A percentile compares a stretch with the other conserved stretches of the same genome.
These are phyloP conservation scores for Podochytrium sp. DNA, from an alignment of 192 early-diverging fungal species.

Conservation along the genomic window DNA sequence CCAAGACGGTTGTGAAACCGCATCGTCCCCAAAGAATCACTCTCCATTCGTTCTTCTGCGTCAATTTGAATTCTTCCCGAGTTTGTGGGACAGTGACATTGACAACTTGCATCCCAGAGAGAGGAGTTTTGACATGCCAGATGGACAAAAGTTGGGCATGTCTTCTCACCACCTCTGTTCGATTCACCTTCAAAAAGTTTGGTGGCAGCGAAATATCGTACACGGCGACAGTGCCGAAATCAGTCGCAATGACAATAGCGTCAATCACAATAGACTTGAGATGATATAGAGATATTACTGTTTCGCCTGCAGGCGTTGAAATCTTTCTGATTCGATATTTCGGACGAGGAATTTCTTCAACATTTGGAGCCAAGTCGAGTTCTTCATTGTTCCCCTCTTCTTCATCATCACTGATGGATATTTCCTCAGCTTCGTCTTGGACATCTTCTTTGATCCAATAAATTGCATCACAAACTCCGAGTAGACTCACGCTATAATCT, in stretches of 20 bases:
- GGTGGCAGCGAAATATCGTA: conserved; percentile 10
- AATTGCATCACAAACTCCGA: conserved; percentile 23
- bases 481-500: not conserved
- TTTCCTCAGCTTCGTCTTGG: not conserved
- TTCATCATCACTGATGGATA: not conserved
- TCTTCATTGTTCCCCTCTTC: not conserved
- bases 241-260: conserved; percentile 24
- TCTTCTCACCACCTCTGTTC: not conserved
- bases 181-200: not conserved
- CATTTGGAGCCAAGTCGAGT: not conserved
- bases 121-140: conserved; percentile 6
- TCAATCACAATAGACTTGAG: conserved; percentile 13
- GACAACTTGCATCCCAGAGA: conserved; percentile 22
- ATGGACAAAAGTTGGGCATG: conserved; percentile 7
- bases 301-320: conserved; percentile 6
- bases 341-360: not conserved
- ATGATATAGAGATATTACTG: conserved; percentile 22
- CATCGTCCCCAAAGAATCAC: conserved; percentile 4
- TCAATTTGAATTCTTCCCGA: not conserved
- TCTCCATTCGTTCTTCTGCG: not conserved
- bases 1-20: conserved; percentile 9
- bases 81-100: conserved; percentile 2
- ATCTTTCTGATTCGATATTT: conserved; percentile 18
- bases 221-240: conserved; percentile 27
- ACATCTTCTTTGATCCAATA: conserved; percentile 12